Percentiles rank a stretch among this genome's conserved stretches.
phyloP scores from a whole-genome alignment of 179 eudicot species.

The Silene coronaria region DNA sequence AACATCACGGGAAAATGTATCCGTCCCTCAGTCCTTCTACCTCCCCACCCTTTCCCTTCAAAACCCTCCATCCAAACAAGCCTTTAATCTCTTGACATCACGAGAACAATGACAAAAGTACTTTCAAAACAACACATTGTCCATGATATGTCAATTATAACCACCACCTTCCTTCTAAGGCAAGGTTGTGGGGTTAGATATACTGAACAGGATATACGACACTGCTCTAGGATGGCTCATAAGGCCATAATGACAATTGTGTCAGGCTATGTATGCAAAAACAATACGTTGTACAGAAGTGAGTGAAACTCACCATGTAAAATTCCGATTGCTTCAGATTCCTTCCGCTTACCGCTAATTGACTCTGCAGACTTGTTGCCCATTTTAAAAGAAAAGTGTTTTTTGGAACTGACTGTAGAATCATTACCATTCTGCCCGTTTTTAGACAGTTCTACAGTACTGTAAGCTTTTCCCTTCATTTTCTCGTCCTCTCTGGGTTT shows the following conservation, averaged over 20 bases:
- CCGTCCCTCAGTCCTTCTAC: too few relatives aligned
- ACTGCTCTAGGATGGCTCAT: background rate
- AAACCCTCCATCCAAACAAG: background rate
- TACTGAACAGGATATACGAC: background rate
- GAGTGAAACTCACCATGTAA: slow-evolving; percentile 33
- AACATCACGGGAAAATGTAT: too few relatives aligned
- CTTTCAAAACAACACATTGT: background rate
- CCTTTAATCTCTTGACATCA: background rate
- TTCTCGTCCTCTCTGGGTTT: slow-evolving; percentile 18
- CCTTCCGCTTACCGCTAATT: slow-evolving; percentile 36
- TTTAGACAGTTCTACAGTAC: slow-evolving; percentile 14
- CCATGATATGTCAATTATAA: background rate
- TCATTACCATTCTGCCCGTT: slow-evolving; percentile 7
- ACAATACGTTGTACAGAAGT: background rate
- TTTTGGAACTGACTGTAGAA: slow-evolving; percentile 5
- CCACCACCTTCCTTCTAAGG: background rate
- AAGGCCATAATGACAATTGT: background rate
- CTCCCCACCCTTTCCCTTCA: too few relatives aligned
- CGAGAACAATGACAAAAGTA: background rate
- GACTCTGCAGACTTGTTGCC: slow-evolving; percentile 9
- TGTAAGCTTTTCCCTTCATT: slow-evolving; percentile 12
- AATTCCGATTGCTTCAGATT: slow-evolving; percentile 31
- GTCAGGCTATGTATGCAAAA: background rate
- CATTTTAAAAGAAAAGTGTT: slow-evolving; percentile 2
- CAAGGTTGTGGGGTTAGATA: background rate